These are phyloP conservation scores for Colletotrichum lini DNA, from an alignment of 2,329 filamentous ascomycete species.

Conservation along the genomic window DNA sequence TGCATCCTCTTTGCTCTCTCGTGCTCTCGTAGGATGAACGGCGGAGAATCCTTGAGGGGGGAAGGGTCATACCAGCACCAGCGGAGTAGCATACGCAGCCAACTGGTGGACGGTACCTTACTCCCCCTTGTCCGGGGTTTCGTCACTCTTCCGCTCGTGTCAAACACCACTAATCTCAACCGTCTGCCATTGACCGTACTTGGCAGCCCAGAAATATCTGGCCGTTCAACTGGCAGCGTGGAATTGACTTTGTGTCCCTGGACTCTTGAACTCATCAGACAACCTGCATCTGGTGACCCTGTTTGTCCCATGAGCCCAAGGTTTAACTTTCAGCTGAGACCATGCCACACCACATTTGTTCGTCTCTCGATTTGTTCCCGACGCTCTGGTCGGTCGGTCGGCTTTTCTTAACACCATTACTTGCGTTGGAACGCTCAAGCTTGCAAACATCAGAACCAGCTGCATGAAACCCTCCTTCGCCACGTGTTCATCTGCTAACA, in stretches of 20 bases:
- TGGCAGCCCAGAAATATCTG: slow-evolving; percentile 21
- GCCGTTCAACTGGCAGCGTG: not conserved
- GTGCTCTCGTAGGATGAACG: not conserved
- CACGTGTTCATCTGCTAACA: not conserved
- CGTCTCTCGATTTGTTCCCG: not conserved
- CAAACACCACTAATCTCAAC: not conserved
- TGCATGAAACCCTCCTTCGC: not conserved
- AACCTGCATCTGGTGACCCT: slow-evolving; percentile 25
- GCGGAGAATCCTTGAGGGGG: not conserved
- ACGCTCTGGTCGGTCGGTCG: not conserved
- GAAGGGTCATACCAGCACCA: not conserved
- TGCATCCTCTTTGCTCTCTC: not conserved
- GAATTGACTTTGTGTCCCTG: slow-evolving; percentile 28
- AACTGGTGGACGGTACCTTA: slow-evolving; percentile 1
- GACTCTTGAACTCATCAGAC: slow-evolving; percentile 24
- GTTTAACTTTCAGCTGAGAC: slow-evolving; percentile 7
- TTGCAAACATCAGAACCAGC: not conserved
- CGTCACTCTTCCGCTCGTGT: not conserved
- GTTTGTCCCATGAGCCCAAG: slow-evolving; percentile 27
- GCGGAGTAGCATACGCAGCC: slow-evolving; percentile 2
- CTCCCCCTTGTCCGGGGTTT: not conserved
- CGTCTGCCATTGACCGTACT: not conserved
- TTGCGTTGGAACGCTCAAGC: not conserved
- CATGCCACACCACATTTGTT: not conserved
- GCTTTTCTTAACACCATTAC: not conserved